Percentiles rank a stretch among this genome's conserved stretches.
These are phyloP conservation scores for Capronia coronata DNA, from an alignment of 2,329 filamentous ascomycete species.

Conservation along the genomic window DNA sequence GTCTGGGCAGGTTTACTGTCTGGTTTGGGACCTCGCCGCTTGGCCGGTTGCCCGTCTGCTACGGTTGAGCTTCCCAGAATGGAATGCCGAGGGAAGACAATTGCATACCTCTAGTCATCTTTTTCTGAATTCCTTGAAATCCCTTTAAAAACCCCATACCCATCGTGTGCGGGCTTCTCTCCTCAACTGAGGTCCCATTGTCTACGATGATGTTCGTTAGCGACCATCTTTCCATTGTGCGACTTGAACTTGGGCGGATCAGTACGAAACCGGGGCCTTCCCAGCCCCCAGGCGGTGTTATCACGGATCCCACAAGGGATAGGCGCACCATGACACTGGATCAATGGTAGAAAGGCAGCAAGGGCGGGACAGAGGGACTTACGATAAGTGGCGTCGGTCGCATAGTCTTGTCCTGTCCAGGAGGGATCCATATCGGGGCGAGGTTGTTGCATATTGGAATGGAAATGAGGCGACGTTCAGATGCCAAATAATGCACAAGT, in stretches of 20 bases:
- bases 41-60: slow-evolving; percentile 74
- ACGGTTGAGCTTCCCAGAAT: slow-evolving; percentile 5
- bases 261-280: not conserved
- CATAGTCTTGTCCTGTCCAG: slow-evolving; percentile 22
- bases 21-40: slow-evolving; percentile 88
- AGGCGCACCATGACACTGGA: not conserved
- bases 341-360: not conserved
- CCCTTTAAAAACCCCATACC: slow-evolving; percentile 60
- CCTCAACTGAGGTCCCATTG: slow-evolving; percentile 16
- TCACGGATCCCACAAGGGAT: not conserved
- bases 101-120: slow-evolving; percentile 62
- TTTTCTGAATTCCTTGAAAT: slow-evolving; percentile 59
- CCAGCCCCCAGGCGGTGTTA: not conserved
- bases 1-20: slow-evolving; percentile 93
- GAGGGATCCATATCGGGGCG: slow-evolving; percentile 14
- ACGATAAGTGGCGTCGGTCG: slow-evolving; percentile 13
- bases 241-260: not conserved
- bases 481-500: slow-evolving; percentile 10
- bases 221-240: not conserved
- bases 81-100: not conserved
- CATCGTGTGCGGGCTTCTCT: slow-evolving; percentile 30
- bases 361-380: slow-evolving; percentile 1
- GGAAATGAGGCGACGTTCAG: slow-evolving; percentile 11
- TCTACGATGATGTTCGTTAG: slow-evolving; percentile 8
- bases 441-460: slow-evolving; percentile 18